Evolutionary conservation across 2,329 filamentous ascomycete species (phyloP), one percentile per base, ranked within the genome.

Genomic region (Fusarium humuli): DNA sequence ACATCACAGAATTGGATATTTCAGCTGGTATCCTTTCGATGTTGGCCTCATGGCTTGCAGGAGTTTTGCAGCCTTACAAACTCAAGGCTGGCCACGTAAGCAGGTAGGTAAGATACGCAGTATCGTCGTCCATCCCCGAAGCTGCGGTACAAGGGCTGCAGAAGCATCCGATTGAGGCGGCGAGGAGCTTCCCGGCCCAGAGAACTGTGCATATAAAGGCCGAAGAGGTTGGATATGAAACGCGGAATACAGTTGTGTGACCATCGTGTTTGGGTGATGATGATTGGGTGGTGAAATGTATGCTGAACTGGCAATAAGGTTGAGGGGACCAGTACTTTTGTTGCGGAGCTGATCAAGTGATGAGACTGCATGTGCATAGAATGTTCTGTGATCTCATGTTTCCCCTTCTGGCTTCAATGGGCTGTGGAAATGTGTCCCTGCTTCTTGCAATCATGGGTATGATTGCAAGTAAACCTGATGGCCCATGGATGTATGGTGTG

Each of bases 21-120:
- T 45, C 23, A 23, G 48, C 50, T 32, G 41, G 27, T 32, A 52
- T 22, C 18, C 23, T 42, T 23, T 40, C 44, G 34, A 54, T 37
- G 40, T 44, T 58, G 47, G 46, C 22, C 45, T 65, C 44, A 55
- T 71, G 64, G 56, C 48, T 68, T 70, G 63, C 56, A 57, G 58
- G 59, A 49, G 44, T 54, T 65, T 58, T 47, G 46, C 25, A 42
- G 59, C 34, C 20, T 61, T 48, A 14, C 22, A 32, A 30, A 30
- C 27, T 47, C 34, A 42, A 40, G 37, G 23, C 37, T 41, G 34
- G 42, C 27, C 29, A 37, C 34, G 23, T 53, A 55, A 44, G 34
- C 34, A 37, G 34, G 34, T 4, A 37, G 34, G 34, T 37, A 37
- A n/a, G 34, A 37, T 37, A 37, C 30, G 18, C 42, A 27, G 48